Percentiles rank a stretch among this genome's conserved stretches.
Evolutionary conservation across 768 basidiomycete species (phyloP).

Genomic region (Phylloporus rhodoxanthus): DNA sequence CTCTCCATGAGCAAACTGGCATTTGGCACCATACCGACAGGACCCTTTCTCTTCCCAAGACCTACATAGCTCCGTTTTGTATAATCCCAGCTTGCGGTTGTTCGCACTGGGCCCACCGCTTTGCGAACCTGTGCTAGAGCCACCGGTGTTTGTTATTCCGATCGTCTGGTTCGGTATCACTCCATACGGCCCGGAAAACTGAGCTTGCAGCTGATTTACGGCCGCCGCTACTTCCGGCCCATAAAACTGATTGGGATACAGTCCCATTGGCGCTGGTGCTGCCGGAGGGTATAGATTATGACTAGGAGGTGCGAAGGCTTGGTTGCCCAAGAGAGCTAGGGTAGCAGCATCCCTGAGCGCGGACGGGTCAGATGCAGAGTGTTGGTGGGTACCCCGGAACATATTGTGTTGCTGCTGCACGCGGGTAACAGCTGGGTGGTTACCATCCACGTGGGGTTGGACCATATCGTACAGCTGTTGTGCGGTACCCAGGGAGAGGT

Average conservation of each 20-base stretch:
- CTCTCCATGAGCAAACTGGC: slow-evolving; percentile 91
- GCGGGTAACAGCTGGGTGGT: slow-evolving; percentile 62
- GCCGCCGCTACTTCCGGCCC: slow-evolving; percentile 52
- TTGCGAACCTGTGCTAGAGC: slow-evolving; percentile 23
- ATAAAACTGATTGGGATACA: slow-evolving; percentile 73
- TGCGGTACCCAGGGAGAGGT: slow-evolving; percentile 65
- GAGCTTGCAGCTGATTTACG: slow-evolving; percentile 55
- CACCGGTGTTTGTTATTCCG: slow-evolving; percentile 39
- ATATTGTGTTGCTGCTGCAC: slow-evolving; percentile 75
- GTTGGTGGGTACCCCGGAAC: slow-evolving; percentile 72
- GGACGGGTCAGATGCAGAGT: slow-evolving; percentile 79
- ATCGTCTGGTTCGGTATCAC: slow-evolving; percentile 40
- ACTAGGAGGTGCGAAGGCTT: slow-evolving; percentile 44
- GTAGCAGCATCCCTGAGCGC: slow-evolving; percentile 65
- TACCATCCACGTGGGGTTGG: slow-evolving; percentile 44
- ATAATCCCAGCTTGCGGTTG: slow-evolving; percentile 84
- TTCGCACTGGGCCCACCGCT: slow-evolving; percentile 73
- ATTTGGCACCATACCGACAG: slow-evolving; percentile 82
- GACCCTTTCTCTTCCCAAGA: slow-evolving; percentile 91
- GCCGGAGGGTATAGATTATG: slow-evolving; percentile 50
- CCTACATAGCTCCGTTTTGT: slow-evolving; percentile 86
- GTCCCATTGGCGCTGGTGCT: slow-evolving; percentile 44
- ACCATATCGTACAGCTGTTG: slow-evolving; percentile 83
- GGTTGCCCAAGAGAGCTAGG: slow-evolving; percentile 56
- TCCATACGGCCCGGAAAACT: slow-evolving; percentile 51